Percentiles rank a stretch among this genome's conserved stretches.
Conservation (phyloP, 441 rosid genomes). For the Adansonia gregorii region DNA sequence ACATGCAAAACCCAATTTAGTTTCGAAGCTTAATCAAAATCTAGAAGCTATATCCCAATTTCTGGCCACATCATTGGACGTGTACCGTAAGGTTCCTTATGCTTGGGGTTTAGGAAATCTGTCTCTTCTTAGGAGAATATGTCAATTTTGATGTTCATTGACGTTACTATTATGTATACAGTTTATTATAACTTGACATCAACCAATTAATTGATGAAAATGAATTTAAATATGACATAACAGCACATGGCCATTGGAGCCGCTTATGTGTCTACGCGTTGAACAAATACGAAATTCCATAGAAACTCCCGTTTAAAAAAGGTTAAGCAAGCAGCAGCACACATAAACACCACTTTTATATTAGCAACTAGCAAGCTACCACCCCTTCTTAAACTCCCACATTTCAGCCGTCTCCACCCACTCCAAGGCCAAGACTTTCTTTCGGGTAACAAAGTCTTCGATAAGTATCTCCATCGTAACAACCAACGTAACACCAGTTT, state of each 20-base stretch:
- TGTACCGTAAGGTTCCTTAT: not conserved
- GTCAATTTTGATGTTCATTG: not conserved
- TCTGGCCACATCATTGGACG: not conserved
- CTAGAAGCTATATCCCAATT: too few relatives aligned
- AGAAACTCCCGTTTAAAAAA: not conserved
- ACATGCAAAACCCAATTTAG: too few relatives aligned
- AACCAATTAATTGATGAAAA: not conserved
- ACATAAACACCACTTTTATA: not conserved
- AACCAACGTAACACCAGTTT: not conserved
- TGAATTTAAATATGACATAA: not conserved
- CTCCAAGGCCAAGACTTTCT: not conserved
- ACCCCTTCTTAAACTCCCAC: not conserved
- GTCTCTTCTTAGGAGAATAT: not conserved
- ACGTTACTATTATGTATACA: not conserved
- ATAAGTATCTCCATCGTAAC: constrained; percentile 1
- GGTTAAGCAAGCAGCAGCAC: too few relatives aligned
- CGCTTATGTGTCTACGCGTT: not conserved
- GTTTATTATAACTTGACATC: not conserved
- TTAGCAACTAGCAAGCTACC: not conserved
- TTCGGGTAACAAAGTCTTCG: not conserved
- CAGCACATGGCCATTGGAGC: too few relatives aligned
- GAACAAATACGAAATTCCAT: not conserved
- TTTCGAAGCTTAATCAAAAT: too few relatives aligned
- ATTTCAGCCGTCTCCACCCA: not conserved
- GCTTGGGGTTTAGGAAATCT: not conserved